Base-by-base conservation (phyloP, 176 grass and related monocot genomes). In the Hordeum marinum region DNA sequence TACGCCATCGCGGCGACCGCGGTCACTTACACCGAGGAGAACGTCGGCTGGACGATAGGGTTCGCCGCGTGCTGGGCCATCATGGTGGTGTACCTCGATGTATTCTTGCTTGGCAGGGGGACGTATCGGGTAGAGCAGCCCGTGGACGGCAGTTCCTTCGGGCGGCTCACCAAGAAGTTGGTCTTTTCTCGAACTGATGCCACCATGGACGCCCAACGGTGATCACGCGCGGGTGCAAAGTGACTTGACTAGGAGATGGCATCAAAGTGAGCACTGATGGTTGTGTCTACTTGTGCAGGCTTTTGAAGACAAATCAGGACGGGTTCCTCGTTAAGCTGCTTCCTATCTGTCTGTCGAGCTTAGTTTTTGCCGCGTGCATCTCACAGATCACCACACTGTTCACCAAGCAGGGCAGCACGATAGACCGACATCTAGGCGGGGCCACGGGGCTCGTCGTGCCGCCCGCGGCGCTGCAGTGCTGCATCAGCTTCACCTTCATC, bases 11-110 rank as follows among this genome's bases (percentile, higher is more conserved):
- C 89, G 14, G 29, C 72, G 23, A 26, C 77, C 8, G 48, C 4
- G 26, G 27, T 93, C 21, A 89, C 81, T 79, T 96, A 96, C 25
- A 14, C 89, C 52, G 81, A 96, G 66, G 94, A 96, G 68, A 96
- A 87, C 83, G 59, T 91, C 63, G 27, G 94, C 37, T 96, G 91
- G 91, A 70, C 79, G 5, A 67, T 87, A 0, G 91, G 94, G 24
- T 96, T 93, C 81, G 88, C 72, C 63, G 73, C 68, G 41, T 92
- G 88, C 60, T 89, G 73, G 80, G 80, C 82, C n/a, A 71, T 78
- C 34, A 88, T 91, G 87, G 21, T 64, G 42, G 35, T 89, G 20
- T 78, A 76, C 65, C 75, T 92, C 2, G 27, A 39, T 63, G 59
- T 89, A 48, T 89, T 92, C 87, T 63, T 92, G 50, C 60, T 87